Evolutionary conservation across 208 protist species (phyloP).

Genomic region (Strigomonas culicis): DNA sequence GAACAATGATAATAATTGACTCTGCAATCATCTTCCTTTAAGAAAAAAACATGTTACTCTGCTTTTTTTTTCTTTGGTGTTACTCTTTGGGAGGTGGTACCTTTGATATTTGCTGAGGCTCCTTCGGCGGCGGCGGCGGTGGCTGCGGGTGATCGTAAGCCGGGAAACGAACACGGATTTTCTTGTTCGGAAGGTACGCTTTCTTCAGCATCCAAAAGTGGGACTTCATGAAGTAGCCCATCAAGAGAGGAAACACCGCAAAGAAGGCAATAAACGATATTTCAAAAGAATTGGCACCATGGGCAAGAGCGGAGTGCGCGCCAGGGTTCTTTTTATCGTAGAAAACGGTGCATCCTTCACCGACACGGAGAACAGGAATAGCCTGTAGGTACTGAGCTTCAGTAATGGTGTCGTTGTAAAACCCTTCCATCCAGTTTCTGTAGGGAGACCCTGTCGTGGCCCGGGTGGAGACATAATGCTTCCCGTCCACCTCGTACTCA

Average conservation of each 20-base stretch:
- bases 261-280: constrained; percentile 78
- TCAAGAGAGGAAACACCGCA: constrained; percentile 72
- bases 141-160: constrained; percentile 46
- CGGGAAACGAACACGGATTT: constrained; percentile 73
- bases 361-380: constrained; percentile 78
- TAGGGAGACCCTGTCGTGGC: constrained; percentile 84
- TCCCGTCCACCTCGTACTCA: constrained; percentile 82
- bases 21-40: too few relatives aligned
- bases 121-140: constrained; percentile 39
- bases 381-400: constrained; percentile 88
- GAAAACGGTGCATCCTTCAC: constrained; percentile 78
- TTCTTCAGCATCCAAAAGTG: constrained; percentile 76
- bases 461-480: constrained; percentile 69
- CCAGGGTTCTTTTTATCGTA: constrained; percentile 81
- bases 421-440: constrained; percentile 69
- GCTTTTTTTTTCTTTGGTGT: neutral
- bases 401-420: constrained; percentile 85
- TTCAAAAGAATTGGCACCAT: constrained; percentile 87
- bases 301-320: constrained; percentile 65
- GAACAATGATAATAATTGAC: too few relatives aligned
- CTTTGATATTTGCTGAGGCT: constrained; percentile 51
- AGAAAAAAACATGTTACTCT: constrained; percentile 7
- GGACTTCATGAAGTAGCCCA: constrained; percentile 82
- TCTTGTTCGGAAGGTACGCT: constrained; percentile 77
- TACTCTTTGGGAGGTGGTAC: constrained; percentile 27